Evolutionary conservation across 148 eudicot genomes (phyloP), one percentile per base, ranked within the genome.

Genomic region (Vaccinium corymbosum): DNA sequence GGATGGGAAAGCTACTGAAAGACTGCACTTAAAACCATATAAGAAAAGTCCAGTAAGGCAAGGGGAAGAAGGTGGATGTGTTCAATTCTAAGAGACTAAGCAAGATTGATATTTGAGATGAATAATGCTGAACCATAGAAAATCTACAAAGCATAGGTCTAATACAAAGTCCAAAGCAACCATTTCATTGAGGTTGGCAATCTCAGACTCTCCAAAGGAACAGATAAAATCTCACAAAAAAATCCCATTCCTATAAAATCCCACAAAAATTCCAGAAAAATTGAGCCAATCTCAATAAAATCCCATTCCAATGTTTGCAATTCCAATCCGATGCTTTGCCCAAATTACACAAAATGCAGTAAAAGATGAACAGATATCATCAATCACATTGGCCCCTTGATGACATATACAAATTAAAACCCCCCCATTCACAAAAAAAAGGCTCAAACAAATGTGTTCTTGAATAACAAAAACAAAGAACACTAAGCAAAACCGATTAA

Each of bases 331-430:
- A 14, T 53, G 9, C 64, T 2, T 38, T 55, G 49, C 81, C 20
- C 64, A 79, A 79, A 79, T 17, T 32, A 19, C 81, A 56, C 2
- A 79, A 56, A 35, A 35, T 56, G 16, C 20, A 32, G 49, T 32
- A 14, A 56, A 79, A 35, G 81, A 79, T 79, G 81, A 79, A 79
- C 68, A 79, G 81, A 56, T 55, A 56, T 56, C 81, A 79, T 79
- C 68, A 56, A 56, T 17, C 70, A 79, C 68, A 29, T 55, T 56
- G 29, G 25, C 15, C 81, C 7, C 81, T 1, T 7, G 32, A 55
- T 17, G 68, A 79, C 16, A 35, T 56, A 10, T 55, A 79, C 81
- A 57, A 9, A 20, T 8, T 8, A 56, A 38, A 38, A 4, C 46
- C 12, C 64, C 68, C 12, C 46, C 50, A 79, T 46, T 20, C 22